Evolutionary conservation across 116 monocot species (phyloP).

Genomic region (Thalassia testudinum): DNA sequence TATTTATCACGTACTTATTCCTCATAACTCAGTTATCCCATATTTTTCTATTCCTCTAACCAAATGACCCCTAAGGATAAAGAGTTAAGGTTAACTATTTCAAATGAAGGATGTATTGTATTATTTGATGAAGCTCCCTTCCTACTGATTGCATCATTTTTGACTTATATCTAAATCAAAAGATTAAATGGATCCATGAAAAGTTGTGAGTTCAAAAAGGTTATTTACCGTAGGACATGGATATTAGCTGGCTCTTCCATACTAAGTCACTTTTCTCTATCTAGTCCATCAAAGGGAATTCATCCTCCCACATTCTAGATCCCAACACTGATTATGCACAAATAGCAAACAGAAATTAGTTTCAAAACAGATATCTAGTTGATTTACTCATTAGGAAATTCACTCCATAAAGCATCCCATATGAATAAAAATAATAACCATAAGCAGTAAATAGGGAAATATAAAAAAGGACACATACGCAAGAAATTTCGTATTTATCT

Average conservation of each 20-base stretch:
- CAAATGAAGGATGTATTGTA: too few relatives aligned
- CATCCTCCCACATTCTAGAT: constrained; percentile 89
- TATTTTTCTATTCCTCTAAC: too few relatives aligned
- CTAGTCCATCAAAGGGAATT: constrained; percentile 47
- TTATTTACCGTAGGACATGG: constrained; percentile 62
- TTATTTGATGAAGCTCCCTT: too few relatives aligned
- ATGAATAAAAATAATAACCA: neutral
- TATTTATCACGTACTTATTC: too few relatives aligned
- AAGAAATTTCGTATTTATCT: too few relatives aligned
- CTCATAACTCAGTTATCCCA: too few relatives aligned
- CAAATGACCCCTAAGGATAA: neutral
- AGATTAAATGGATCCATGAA: too few relatives aligned
- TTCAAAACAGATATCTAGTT: neutral
- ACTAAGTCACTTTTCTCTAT: constrained; percentile 63
- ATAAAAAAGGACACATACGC: too few relatives aligned
- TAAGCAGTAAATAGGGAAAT: neutral
- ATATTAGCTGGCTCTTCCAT: constrained; percentile 72
- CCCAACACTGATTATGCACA: constrained; percentile 51
- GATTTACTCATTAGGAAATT: neutral
- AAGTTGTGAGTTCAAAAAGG: neutral
- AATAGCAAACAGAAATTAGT: neutral
- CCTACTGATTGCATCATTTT: too few relatives aligned
- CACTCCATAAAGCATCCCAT: neutral
- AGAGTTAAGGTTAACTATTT: neutral
- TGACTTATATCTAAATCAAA: too few relatives aligned